These are phyloP conservation scores for Pisolithus tinctorius DNA, from an alignment of 768 basidiomycete species.

Conservation along the genomic window DNA sequence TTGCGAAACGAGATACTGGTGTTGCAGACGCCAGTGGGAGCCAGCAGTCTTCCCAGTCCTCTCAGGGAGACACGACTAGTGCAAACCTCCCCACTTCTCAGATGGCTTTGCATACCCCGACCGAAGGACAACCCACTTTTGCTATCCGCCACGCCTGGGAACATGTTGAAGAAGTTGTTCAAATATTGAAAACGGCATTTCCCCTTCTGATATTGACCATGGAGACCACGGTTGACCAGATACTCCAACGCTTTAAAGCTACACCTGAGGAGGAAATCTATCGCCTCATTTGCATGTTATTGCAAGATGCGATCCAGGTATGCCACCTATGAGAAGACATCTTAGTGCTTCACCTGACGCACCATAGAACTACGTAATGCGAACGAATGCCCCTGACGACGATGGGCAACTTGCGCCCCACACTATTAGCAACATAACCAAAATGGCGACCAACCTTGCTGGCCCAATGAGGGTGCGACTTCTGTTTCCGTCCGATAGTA, in stretches of 20 bases:
- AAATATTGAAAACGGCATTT: constrained; percentile 92
- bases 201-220: constrained; percentile 90
- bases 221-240: constrained; percentile 96
- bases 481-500: background rate
- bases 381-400: constrained; percentile 61
- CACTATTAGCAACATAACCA: constrained; percentile 49
- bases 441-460: constrained; percentile 56
- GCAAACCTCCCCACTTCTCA: constrained; percentile 5
- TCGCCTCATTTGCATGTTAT: constrained; percentile 78
- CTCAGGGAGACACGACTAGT: constrained; percentile 13
- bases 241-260: constrained; percentile 83
- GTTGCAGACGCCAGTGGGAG: constrained; percentile 17
- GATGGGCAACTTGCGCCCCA: constrained; percentile 54
- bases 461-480: constrained; percentile 49
- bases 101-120: constrained; percentile 9
- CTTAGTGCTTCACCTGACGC: background rate
- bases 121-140: constrained; percentile 20
- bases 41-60: constrained; percentile 13
- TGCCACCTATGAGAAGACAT: constrained; percentile 8
- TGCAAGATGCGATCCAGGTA: constrained; percentile 85
- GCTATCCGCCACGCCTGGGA: constrained; percentile 73
- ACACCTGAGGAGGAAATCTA: constrained; percentile 91
- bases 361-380: constrained; percentile 56
- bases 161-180: constrained; percentile 87
- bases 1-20: constrained; percentile 17